phyloP scores from a whole-genome alignment of 176 grass and related monocot genomes.

The Thalia dealbata region DNA sequence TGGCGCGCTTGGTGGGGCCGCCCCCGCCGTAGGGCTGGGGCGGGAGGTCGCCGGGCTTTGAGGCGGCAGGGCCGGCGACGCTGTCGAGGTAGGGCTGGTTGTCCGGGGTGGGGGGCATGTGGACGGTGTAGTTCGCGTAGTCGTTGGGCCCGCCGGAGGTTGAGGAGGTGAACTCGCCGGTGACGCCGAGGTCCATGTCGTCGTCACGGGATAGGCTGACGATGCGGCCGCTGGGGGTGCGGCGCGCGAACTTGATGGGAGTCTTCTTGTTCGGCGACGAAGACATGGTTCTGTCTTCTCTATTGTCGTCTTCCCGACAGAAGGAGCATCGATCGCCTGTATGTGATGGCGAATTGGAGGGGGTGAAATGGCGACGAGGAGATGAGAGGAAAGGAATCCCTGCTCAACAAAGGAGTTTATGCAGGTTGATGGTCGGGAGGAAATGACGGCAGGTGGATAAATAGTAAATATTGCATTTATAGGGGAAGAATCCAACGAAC shows the following conservation, averaged over 20 bases:
- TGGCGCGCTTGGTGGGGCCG: slow-evolving; percentile 19
- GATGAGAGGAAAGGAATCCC: too few relatives aligned
- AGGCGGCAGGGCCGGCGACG: neutral
- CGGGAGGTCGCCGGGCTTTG: slow-evolving; percentile 34
- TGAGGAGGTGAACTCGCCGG: slow-evolving; percentile 18
- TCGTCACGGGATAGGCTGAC: slow-evolving; percentile 37
- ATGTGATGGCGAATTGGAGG: too few relatives aligned
- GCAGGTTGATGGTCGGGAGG: neutral
- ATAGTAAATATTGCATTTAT: neutral
- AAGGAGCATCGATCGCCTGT: neutral
- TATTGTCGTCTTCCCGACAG: neutral
- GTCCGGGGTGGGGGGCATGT: slow-evolving; percentile 87
- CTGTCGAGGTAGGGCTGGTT: slow-evolving; percentile 46
- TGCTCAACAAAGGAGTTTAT: neutral
- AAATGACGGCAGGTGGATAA: neutral
- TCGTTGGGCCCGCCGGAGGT: slow-evolving; percentile 39
- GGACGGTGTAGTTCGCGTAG: slow-evolving; percentile 65
- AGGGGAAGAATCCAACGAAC: too few relatives aligned
- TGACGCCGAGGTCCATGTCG: slow-evolving; percentile 21
- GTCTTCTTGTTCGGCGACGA: slow-evolving; percentile 30
- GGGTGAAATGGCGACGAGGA: neutral
- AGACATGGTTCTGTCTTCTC: slow-evolving; percentile 5
- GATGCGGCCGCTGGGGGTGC: slow-evolving; percentile 37
- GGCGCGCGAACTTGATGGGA: slow-evolving; percentile 28
- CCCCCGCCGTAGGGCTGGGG: slow-evolving; percentile 11